Evolutionary conservation across 2,329 filamentous ascomycete species (phyloP), one percentile per base, ranked within the genome.

Genomic region (Botrytis elliptica): DNA sequence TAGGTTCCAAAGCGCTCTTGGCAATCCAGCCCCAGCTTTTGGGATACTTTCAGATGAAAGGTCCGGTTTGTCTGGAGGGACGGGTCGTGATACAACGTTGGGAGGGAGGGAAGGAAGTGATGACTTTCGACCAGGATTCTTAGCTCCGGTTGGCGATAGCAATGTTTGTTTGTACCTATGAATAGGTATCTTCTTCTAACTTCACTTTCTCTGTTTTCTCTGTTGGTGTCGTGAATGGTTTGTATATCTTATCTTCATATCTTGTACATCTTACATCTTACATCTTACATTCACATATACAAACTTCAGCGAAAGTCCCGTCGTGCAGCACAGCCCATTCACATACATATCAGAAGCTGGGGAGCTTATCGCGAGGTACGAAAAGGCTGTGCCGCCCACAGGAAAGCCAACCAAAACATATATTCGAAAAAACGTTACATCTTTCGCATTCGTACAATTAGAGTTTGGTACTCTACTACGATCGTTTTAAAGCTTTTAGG

Each of bases 1-100:
- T 59, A n/a, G 36, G 40, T 46, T 74, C 62, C 29, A 70, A 68
- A 55, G 65, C 46, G 36, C 22, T 55, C 46, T 67, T 67, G 65
- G 46, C 65, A 55, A 67, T 67, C 36, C 57, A 70, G 66, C 55
- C 68, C 22, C 55, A 70, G 55, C 68, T 36, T 38, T 36, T 52
- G 22, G 44, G 42, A 33, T 38, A 66, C 20, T n/a, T 71, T 40
- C 57, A 49, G 52, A 55, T 55, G 52, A 55, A 55, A 55, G 14
- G n/a, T 55, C 1, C n/a, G 52, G 52, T 55, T 55, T n/a, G n/a
- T 64, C 57, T 22, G 59, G 40, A 59, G 40, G 12, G 36, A 64
- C 33, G 16, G 60, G 57, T 52, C 22, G 40, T 65, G 18, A 33
- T 65, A 33, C 42, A 65, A 57, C n/a, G 18, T 33, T n/a, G 38